Base-by-base conservation (phyloP, 805 yeast species). In the Candida methanosorbosa region DNA sequence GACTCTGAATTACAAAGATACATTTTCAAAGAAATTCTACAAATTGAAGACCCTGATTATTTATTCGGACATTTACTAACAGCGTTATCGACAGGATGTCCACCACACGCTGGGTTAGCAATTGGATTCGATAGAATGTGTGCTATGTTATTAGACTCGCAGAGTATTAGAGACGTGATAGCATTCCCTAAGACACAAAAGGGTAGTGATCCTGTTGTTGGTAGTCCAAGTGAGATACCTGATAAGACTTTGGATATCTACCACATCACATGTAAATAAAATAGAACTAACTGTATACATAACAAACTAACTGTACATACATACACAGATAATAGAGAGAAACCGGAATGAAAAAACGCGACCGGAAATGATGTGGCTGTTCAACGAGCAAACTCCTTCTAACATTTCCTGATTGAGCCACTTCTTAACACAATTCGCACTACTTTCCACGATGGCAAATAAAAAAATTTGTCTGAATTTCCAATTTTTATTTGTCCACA, bases 21-120 rank as follows among this genome's bases (percentile, higher is more conserved):
- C 52, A 71, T 92, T 5, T 78, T 92, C 46, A 63, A 77, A 30
- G 56, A 75, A 18, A 65, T 90, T 9, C 64, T 92, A 21, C 58
- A 68, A 7, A 78, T 92, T 11, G 32, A 50, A 1, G 61, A 84
- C 41, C 71, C 83, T 19, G 68, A 78, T 30, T 51, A 54, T 24
- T 61, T 86, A 8, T 92, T 92, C 62, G 94, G 95, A 0, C 99
- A 92, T 58, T 64, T 92, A 27, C 63, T 92, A 22, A 63, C 67
- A 27, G 96, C 96, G 0, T 72, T 92, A 36, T 74, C 73, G 18
- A 75, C 82, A 61, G 98, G 98, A 1, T 86, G 97, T 50, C 99
- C 99, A 1, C 99, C 99, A 1, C 99, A 92, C 59, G 96, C 97
- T 2, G 99, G 99, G 0, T 65, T 92, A 26, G 99, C 98, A 0